Evolutionary conservation across 1,284 basidiomycete genomes (phyloP).

Genomic region (Tetrapyrgos nigripes): DNA sequence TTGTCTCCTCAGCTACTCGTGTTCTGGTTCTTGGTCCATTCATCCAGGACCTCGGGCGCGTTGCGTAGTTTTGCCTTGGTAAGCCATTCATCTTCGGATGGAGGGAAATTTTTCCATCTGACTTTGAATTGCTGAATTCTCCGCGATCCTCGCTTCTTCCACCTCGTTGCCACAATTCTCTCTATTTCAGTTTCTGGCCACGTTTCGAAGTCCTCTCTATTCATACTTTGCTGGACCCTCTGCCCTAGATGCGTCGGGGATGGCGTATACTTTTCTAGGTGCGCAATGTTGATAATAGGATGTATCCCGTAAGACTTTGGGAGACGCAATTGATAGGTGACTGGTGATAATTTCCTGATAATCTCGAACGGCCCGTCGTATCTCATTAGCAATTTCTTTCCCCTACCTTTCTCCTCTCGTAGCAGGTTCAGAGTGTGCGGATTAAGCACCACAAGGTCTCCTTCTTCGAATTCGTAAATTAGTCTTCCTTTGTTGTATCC

Average conservation of each 20-base stretch:
- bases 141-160: slow-evolving; percentile 12
- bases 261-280: slow-evolving; percentile 4
- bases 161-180: slow-evolving; percentile 13
- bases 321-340: slow-evolving; percentile 12
- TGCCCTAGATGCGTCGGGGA: slow-evolving; percentile 5
- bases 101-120: slow-evolving; percentile 8
- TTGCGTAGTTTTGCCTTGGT: slow-evolving; percentile 5
- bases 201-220: slow-evolving; percentile 16
- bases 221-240: not conserved
- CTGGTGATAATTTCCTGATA: no score
- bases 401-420: slow-evolving; percentile 16
- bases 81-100: slow-evolving; percentile 9
- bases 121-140: slow-evolving; percentile 19
- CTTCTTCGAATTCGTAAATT: slow-evolving; percentile 26
- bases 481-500: slow-evolving; percentile 28
- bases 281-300: slow-evolving; percentile 11
- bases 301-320: slow-evolving; percentile 11
- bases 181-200: no score
- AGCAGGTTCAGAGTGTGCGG: slow-evolving; percentile 24
- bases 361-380: slow-evolving; percentile 17
- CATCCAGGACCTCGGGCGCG: slow-evolving; percentile 1
- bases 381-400: slow-evolving; percentile 13
- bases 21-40: no score
- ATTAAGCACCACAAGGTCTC: slow-evolving; percentile 32
- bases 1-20: no score